Percentiles rank a stretch among this genome's conserved stretches.
Conservation (phyloP, 345 rosid species). For the Punica granatum region DNA sequence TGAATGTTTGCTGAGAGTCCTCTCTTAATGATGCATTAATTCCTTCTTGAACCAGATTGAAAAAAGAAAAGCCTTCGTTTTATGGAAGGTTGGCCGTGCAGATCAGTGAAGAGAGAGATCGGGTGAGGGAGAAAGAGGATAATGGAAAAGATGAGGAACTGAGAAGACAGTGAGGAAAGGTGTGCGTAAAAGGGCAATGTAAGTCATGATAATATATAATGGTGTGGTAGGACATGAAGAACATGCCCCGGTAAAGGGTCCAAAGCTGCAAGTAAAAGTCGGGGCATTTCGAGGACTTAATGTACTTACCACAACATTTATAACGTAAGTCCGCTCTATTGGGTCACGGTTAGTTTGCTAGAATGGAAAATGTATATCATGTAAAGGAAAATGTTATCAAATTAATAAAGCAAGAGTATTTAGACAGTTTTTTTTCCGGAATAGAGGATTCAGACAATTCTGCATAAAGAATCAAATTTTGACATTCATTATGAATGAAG, state of each 20-base stretch:
- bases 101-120: not conserved
- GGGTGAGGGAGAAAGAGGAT: not conserved
- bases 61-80: no score
- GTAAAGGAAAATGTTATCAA: no score
- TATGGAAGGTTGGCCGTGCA: no score
- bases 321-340: no score
- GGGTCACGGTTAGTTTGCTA: no score
- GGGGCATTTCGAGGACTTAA: not conserved
- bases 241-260: not conserved
- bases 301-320: no score
- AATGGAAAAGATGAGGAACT: not conserved
- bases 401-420: no score
- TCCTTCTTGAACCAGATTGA: not conserved
- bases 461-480: no score
- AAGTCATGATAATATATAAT: conserved; percentile 1
- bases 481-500: no score
- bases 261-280: not conserved
- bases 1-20: not conserved
- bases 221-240: not conserved
- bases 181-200: not conserved
- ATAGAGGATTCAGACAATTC: no score
- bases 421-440: no score
- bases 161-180: not conserved
- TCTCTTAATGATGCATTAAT: not conserved
- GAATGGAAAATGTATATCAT: no score